Evolutionary conservation across 345 rosid genomes (phyloP).

Genomic region (Boechera retrofracta): DNA sequence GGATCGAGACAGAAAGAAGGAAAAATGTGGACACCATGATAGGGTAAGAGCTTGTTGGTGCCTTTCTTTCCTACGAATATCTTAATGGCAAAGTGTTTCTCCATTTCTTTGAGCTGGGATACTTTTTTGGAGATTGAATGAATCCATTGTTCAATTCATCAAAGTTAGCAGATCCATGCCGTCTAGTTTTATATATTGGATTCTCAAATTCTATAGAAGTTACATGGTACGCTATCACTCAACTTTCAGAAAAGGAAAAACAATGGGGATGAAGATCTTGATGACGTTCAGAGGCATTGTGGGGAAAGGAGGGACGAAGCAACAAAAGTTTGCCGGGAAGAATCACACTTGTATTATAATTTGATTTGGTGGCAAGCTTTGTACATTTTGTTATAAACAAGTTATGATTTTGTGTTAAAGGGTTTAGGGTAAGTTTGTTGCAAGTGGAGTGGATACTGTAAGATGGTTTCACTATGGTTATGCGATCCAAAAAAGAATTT

Average conservation of each 20-base stretch:
- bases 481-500: slow-evolving; percentile 1
- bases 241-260: slow-evolving; percentile 87
- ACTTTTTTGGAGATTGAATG: neutral
- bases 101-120: neutral
- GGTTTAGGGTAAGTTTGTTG: slow-evolving; percentile 8
- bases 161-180: neutral
- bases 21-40: slow-evolving; percentile 67
- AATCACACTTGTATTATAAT: slow-evolving; percentile 2
- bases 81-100: neutral
- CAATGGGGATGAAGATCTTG: slow-evolving; percentile 73
- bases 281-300: slow-evolving; percentile 69
- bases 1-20: slow-evolving; percentile 80
- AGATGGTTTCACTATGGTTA: neutral
- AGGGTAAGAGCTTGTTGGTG: slow-evolving; percentile 61
- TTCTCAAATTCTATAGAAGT: neutral
- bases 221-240: slow-evolving; percentile 9
- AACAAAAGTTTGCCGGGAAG: neutral
- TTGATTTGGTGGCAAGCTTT: slow-evolving; percentile 18
- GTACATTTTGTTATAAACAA: slow-evolving; percentile 15
- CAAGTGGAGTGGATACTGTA: neutral
- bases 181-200: slow-evolving; percentile 3
- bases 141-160: slow-evolving; percentile 1
- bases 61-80: neutral
- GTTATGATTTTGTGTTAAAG: neutral
- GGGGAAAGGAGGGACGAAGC: neutral